Conservation (phyloP, 352 stramenopile species). For the Globisporangium uncinulatum region DNA sequence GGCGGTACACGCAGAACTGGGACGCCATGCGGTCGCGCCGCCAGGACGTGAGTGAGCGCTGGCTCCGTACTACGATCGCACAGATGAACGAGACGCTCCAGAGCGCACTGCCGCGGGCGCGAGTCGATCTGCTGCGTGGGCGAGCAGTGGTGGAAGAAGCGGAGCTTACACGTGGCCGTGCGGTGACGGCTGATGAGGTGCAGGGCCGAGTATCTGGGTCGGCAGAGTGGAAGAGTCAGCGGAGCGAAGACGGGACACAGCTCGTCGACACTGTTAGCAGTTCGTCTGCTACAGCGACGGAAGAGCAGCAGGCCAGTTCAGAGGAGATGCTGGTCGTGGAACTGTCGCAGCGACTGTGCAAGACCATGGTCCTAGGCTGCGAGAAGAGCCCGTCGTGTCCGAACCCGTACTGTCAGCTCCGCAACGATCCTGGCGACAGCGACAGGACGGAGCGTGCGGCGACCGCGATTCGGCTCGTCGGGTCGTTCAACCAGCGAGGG, state of each 20-base stretch:
- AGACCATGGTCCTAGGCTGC: constrained; percentile 44
- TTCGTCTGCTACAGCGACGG: not conserved
- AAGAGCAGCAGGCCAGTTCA: not conserved
- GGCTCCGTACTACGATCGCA: constrained; percentile 43
- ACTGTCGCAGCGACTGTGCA: constrained; percentile 38
- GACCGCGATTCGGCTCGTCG: constrained; percentile 37
- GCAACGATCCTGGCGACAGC: not conserved
- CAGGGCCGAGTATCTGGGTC: constrained; percentile 77
- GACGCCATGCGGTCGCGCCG: constrained; percentile 54
- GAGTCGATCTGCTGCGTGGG: constrained; percentile 26
- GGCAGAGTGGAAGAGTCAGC: constrained; percentile 66
- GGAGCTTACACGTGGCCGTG: constrained; percentile 34
- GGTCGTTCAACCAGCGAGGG: constrained; percentile 22
- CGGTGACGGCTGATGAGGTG: constrained; percentile 36
- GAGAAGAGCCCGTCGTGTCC: constrained; percentile 18
- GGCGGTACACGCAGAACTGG: constrained; percentile 71
- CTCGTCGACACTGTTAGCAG: not conserved
- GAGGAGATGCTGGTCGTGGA: constrained; percentile 15
- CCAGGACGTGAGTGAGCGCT: constrained; percentile 59
- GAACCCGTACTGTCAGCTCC: constrained; percentile 39
- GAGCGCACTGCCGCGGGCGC: constrained; percentile 20
- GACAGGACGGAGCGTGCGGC: constrained; percentile 34
- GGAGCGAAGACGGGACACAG: constrained; percentile 48
- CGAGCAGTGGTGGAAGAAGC: constrained; percentile 34
- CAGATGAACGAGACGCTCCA: constrained; percentile 44